Conservation (phyloP, 139 green algal species). For the Raphidocelis subcapitata region DNA sequence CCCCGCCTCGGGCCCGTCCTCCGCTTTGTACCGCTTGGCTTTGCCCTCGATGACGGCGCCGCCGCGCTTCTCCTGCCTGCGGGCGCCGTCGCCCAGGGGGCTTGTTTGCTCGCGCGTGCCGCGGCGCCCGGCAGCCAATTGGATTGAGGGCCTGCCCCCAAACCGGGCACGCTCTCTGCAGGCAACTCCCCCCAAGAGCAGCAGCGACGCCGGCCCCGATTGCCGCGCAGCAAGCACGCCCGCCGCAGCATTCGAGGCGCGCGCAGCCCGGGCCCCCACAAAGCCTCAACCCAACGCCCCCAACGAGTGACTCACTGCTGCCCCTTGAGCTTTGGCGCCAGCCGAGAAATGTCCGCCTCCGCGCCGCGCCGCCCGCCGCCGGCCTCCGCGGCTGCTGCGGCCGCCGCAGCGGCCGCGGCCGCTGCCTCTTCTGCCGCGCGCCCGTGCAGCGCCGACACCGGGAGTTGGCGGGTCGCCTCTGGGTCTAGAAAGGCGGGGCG, state of each 20-base stretch:
- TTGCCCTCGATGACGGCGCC: slow-evolving; percentile 53
- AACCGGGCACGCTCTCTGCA: too few relatives aligned
- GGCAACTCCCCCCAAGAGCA: too few relatives aligned
- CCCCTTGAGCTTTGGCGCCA: slow-evolving; percentile 59
- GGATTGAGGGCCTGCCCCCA: too few relatives aligned
- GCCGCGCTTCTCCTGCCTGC: slow-evolving; percentile 30
- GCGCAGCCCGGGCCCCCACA: too few relatives aligned
- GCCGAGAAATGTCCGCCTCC: slow-evolving; percentile 48
- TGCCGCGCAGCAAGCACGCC: too few relatives aligned
- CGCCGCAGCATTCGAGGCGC: too few relatives aligned
- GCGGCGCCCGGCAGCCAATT: too few relatives aligned
- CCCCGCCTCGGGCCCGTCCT: slow-evolving; percentile 40
- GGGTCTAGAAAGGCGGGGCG: slow-evolving; percentile 59
- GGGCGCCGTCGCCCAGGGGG: slow-evolving; percentile 13
- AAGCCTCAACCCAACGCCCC: too few relatives aligned
- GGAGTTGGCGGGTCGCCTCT: slow-evolving; percentile 53
- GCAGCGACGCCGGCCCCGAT: too few relatives aligned
- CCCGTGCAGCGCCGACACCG: slow-evolving; percentile 17
- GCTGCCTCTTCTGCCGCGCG: slow-evolving; percentile 11
- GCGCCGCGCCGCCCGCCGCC: background rate
- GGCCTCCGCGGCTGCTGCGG: background rate
- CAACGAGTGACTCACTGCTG: too few relatives aligned
- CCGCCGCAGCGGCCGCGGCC: background rate
- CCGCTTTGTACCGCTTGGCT: slow-evolving; percentile 52
- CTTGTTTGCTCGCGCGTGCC: too few relatives aligned